phyloP scores from a whole-genome alignment of 2,329 filamentous ascomycete species.

The Furcasterigmium furcatum region DNA sequence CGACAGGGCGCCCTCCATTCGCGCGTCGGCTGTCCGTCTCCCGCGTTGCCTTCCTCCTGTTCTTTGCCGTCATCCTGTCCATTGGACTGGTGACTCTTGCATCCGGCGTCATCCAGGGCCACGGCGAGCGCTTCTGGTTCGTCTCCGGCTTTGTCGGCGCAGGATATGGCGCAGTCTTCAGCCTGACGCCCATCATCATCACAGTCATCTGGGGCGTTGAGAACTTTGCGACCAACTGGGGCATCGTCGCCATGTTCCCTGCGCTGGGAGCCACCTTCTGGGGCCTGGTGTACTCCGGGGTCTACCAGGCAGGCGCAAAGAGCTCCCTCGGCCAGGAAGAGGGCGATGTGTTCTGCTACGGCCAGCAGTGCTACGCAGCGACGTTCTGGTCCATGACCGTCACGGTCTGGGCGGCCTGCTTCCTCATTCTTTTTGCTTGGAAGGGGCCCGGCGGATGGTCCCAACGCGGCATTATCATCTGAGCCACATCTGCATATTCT shows the following conservation, averaged over 20 bases:
- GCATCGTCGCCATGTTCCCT: constrained; percentile 88
- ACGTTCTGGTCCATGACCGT: constrained; percentile 85
- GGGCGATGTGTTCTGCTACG: constrained; percentile 70
- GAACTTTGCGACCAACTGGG: constrained; percentile 98
- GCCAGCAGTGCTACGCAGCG: constrained; percentile 72
- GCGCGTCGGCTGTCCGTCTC: constrained; percentile 58
- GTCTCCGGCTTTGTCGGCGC: constrained; percentile 82
- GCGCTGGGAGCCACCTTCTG: constrained; percentile 85
- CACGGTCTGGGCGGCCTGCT: constrained; percentile 75
- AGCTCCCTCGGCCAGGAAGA: constrained; percentile 29
- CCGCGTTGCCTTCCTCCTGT: constrained; percentile 74
- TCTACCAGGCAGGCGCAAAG: constrained; percentile 68
- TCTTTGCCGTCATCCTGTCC: constrained; percentile 71
- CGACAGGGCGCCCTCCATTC: constrained; percentile 17
- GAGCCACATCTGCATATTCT: constrained; percentile 6
- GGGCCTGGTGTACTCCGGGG: constrained; percentile 82
- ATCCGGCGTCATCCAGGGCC: constrained; percentile 69
- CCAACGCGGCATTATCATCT: constrained; percentile 68
- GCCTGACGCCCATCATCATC: constrained; percentile 84
- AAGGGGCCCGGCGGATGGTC: constrained; percentile 74
- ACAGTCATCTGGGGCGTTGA: constrained; percentile 98
- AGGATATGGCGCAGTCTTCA: constrained; percentile 91
- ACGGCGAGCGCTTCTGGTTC: constrained; percentile 78
- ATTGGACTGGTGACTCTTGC: constrained; percentile 76
- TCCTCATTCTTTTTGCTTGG: constrained; percentile 76